Conservation (phyloP, 2,329 filamentous ascomycete genomes). For the Sclerotinia sclerotiorum region DNA sequence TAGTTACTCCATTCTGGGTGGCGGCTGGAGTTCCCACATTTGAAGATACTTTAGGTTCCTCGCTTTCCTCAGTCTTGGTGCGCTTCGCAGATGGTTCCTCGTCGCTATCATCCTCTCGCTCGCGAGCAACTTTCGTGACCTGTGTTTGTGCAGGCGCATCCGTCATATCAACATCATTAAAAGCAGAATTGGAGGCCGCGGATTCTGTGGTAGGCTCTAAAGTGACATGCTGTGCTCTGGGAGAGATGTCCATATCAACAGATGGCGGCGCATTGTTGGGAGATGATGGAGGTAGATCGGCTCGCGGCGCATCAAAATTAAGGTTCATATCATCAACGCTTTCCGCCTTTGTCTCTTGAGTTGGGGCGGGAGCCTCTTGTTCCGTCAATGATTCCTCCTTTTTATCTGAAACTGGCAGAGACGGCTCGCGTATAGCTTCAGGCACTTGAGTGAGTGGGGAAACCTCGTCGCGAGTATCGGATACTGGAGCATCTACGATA, state of each 20-base stretch:
- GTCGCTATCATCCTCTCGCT: slow-evolving; percentile 71
- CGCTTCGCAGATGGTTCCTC: slow-evolving; percentile 75
- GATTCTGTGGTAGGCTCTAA: background rate
- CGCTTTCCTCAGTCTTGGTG: slow-evolving; percentile 64
- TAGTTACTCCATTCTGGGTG: slow-evolving; percentile 8
- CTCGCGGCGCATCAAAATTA: slow-evolving; percentile 19
- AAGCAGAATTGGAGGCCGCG: background rate
- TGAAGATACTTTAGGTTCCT: slow-evolving; percentile 26
- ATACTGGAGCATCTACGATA: slow-evolving; percentile 38
- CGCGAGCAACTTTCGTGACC: slow-evolving; percentile 63
- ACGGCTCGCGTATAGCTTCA: slow-evolving; percentile 4
- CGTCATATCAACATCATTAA: slow-evolving; percentile 39
- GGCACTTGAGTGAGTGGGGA: slow-evolving; percentile 24
- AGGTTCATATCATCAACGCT: slow-evolving; percentile 18
- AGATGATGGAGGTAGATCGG: slow-evolving; percentile 19
- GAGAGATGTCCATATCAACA: slow-evolving; percentile 12
- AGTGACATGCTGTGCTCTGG: background rate
- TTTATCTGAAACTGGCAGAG: slow-evolving; percentile 15
- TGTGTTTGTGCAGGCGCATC: slow-evolving; percentile 40
- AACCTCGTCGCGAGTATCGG: slow-evolving; percentile 36
- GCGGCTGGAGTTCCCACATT: slow-evolving; percentile 31
- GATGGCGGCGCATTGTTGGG: slow-evolving; percentile 20
- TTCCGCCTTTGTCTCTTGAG: slow-evolving; percentile 4
- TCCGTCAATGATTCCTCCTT: background rate
- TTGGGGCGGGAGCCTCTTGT: background rate